Evolutionary conservation across 768 basidiomycete species (phyloP).

Genomic region (Suillus subaureus): DNA sequence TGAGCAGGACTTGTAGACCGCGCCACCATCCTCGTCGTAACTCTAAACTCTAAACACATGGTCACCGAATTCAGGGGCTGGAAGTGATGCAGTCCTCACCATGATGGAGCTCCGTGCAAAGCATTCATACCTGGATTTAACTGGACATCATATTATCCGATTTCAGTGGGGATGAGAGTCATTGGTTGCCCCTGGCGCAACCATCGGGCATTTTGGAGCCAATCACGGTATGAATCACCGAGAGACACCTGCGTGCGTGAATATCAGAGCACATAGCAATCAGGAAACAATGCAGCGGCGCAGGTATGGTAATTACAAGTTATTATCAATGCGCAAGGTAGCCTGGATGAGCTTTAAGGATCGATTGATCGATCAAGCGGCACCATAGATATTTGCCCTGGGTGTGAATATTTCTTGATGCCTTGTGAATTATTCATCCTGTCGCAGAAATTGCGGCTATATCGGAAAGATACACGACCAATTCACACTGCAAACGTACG

Average conservation of each 20-base stretch:
- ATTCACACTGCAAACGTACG: background rate
- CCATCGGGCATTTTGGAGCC: background rate
- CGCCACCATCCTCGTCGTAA: background rate
- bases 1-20: background rate
- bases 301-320: too few species aligned
- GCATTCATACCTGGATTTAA: background rate
- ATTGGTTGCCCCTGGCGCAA: background rate
- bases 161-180: background rate
- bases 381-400: background rate
- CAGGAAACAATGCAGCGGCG: background rate
- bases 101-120: background rate
- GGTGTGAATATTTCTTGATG: background rate
- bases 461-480: background rate
- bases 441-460: background rate
- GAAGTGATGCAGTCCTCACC: background rate
- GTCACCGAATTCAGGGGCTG: background rate
- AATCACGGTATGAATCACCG: background rate
- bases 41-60: background rate
- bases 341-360: background rate
- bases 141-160: background rate
- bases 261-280: background rate
- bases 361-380: background rate
- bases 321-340: background rate
- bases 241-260: background rate
- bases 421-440: background rate